A percentile compares a stretch with the other conserved stretches of the same genome.
These are phyloP conservation scores for Mollisia scopiformis DNA, from an alignment of 2,329 filamentous ascomycete species.

Conservation along the genomic window DNA sequence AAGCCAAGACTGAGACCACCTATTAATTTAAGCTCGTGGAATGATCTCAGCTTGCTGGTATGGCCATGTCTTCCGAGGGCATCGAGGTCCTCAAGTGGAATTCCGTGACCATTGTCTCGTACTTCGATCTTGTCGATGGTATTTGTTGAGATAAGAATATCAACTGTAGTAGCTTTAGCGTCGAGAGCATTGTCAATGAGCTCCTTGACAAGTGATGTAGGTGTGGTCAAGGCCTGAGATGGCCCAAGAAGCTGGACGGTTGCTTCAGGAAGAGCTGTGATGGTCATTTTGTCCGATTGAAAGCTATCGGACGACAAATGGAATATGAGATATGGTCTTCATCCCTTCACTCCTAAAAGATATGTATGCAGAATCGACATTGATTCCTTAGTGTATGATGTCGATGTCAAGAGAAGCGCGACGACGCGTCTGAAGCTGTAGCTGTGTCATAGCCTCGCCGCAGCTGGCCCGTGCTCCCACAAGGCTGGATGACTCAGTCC, in stretches of 20 bases:
- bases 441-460: slow-evolving; percentile 2
- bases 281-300: slow-evolving; percentile 33
- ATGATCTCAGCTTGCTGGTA: slow-evolving; percentile 73
- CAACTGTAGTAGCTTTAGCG: slow-evolving; percentile 66
- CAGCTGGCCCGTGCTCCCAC: slow-evolving; percentile 5
- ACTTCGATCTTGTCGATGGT: slow-evolving; percentile 72
- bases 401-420: not conserved
- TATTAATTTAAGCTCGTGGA: slow-evolving; percentile 61
- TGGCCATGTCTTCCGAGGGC: slow-evolving; percentile 66
- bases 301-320: not conserved
- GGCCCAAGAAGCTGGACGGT: slow-evolving; percentile 62
- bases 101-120: slow-evolving; percentile 74
- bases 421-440: not conserved
- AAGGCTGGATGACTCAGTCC: slow-evolving; percentile 1
- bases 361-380: not conserved
- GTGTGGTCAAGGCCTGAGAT: slow-evolving; percentile 60
- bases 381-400: not conserved
- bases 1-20: slow-evolving; percentile 71
- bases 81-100: slow-evolving; percentile 62
- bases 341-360: not conserved
- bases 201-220: slow-evolving; percentile 71
- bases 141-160: slow-evolving; percentile 66
- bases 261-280: slow-evolving; percentile 50
- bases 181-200: slow-evolving; percentile 79
- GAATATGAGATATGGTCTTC: not conserved